Conservation (phyloP, 2,329 filamentous ascomycete species). For the Pseudonectria buxi region DNA sequence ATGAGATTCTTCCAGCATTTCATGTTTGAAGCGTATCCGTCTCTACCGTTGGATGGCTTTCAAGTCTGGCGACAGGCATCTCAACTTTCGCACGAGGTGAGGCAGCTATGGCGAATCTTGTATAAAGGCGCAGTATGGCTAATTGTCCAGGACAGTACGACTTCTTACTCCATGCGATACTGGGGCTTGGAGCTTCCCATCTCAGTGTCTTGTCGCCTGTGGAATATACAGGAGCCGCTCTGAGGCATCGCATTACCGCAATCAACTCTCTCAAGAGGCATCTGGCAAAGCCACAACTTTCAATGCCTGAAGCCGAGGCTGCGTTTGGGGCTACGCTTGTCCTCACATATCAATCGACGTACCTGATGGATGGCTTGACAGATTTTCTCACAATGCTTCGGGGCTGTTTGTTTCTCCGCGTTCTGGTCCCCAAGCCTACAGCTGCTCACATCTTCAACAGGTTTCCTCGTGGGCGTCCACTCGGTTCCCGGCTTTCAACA, state of each 20-base stretch:
- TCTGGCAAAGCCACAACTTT: conserved; percentile 23
- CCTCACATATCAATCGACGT: conserved; percentile 31
- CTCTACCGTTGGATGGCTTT: conserved; percentile 30
- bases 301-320: conserved; percentile 28
- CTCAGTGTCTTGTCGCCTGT: conserved; percentile 21
- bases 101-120: neutral
- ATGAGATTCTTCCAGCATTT: conserved; percentile 49
- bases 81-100: conserved; percentile 30
- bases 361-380: conserved; percentile 33
- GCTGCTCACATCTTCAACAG: conserved; percentile 11
- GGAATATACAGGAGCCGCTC: conserved; percentile 20
- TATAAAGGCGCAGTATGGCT: neutral
- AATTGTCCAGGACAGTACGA: conserved; percentile 27
- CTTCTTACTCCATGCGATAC: conserved; percentile 36
- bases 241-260: conserved; percentile 32
- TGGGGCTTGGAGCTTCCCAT: conserved; percentile 35
- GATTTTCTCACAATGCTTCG: conserved; percentile 34
- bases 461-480: conserved; percentile 21
- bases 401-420: conserved; percentile 31
- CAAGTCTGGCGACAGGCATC: conserved; percentile 31
- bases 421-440: no score
- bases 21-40: conserved; percentile 37
- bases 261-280: conserved; percentile 29
- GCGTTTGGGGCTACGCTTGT: conserved; percentile 30
- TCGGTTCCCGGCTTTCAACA: conserved; percentile 11